A percentile compares a stretch with the other conserved stretches of the same genome.
phyloP scores from a whole-genome alignment of 2,329 filamentous ascomycete genomes.

The Aspergillus spinulosporus region DNA sequence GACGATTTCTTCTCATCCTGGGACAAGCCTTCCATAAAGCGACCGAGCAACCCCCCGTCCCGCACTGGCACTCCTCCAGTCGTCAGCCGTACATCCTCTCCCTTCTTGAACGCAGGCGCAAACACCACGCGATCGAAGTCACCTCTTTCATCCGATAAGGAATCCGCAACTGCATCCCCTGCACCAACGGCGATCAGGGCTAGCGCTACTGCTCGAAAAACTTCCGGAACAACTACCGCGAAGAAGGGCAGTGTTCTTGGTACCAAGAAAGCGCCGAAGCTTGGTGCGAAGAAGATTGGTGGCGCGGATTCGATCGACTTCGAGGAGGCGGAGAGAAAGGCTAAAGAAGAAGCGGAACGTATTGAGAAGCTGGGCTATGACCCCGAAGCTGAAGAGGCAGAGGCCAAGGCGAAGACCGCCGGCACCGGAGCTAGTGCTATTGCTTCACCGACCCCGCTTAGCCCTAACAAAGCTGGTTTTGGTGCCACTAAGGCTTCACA shows the following conservation, averaged over 20 bases:
- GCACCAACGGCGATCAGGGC: slow-evolving; percentile 68
- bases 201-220: slow-evolving; percentile 81
- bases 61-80: slow-evolving; percentile 83
- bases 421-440: slow-evolving; percentile 61
- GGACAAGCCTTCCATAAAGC: slow-evolving; percentile 97
- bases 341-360: slow-evolving; percentile 93
- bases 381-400: slow-evolving; percentile 71
- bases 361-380: slow-evolving; percentile 96
- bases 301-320: slow-evolving; percentile 81
- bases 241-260: slow-evolving; percentile 85
- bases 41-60: slow-evolving; percentile 91
- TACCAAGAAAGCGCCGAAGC: slow-evolving; percentile 77
- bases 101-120: slow-evolving; percentile 73
- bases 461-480: slow-evolving; percentile 62
- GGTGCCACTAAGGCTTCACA: slow-evolving; percentile 56
- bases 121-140: slow-evolving; percentile 77
- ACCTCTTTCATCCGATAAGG: slow-evolving; percentile 64
- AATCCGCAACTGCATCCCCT: slow-evolving; percentile 49
- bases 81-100: slow-evolving; percentile 79
- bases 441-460: slow-evolving; percentile 73
- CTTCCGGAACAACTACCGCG: slow-evolving; percentile 59
- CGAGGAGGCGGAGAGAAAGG: slow-evolving; percentile 94
- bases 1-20: slow-evolving; percentile 99
- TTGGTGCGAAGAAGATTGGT: slow-evolving; percentile 89
- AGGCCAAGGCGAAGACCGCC: slow-evolving; percentile 38